Base-by-base conservation (phyloP, 805 yeast species). In the Hanseniaspora lachancei region DNA sequence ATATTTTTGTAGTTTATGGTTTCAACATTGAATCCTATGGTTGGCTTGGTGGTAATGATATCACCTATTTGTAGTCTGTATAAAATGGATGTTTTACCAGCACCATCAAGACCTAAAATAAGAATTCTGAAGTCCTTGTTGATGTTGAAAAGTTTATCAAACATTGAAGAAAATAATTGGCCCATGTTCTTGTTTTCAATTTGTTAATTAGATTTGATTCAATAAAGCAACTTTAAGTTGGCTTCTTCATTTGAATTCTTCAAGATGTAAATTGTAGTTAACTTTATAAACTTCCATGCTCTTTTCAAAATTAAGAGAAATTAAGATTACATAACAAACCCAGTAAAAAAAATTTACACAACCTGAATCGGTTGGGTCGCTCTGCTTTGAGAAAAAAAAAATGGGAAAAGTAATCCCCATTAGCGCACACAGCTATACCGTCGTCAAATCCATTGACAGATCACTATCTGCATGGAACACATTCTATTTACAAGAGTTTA, bases 11-110 rank as follows among this genome's bases (percentile, higher is more conserved):
- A 89, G 52, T 79, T 81, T 58, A 89, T 73, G 1, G 97, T 89
- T 65, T 91, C 97, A 36, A 89, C 97, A 66, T 89, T 91, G 76
- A 89, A 89, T 3, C 97, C 97, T 61, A 89, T 89, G 2, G 97
- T 79, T 12, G 84, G 84, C 55, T 79, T 80, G 1, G 93, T 84
- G 54, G 83, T 81, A 51, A 84, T 82, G 27, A 86, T 91, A 64
- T 85, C 93, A 42, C 95, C 95, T 59, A 84, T 77, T 63, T 91
- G 97, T 58, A 91, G 74, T 61, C 93, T 77, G 72, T 91, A 91
- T 57, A 91, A 75, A 59, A 91, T 91, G 12, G 98, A 93, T 36
- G 98, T 91, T 68, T 91, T 89, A 47, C 97, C 97, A 1, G 97
- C 97, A 72, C 97, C 97, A 70, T 89, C 97, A 55, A 89, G 74